Percentiles rank a stretch among this genome's conserved stretches.
Conservation (phyloP, 1,139 yeast genomes). For the Nakaseomyces bracarensis region DNA sequence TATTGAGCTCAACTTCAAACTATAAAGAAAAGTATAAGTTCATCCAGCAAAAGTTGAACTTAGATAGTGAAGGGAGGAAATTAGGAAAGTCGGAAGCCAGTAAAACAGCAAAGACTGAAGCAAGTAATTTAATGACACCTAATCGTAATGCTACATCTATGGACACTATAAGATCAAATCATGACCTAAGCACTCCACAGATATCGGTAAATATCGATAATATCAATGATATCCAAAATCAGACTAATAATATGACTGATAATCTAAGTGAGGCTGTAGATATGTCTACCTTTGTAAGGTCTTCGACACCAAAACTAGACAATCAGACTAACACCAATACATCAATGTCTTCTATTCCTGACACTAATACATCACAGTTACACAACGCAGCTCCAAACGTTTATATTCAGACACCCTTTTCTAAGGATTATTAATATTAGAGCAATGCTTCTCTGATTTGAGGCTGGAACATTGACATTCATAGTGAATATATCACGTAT, state of each 20-base stretch:
- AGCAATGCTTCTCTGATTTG: no score
- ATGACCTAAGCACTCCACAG: conserved; percentile 2
- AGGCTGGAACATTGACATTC: no score
- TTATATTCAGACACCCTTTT: conserved; percentile 13
- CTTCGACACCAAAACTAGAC: conserved; percentile 15
- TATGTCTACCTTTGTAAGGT: conserved; percentile 10
- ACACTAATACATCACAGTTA: conserved; percentile 15
- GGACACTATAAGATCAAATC: conserved; percentile 6
- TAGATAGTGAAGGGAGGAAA: conserved; percentile 14
- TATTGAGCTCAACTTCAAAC: conserved; percentile 36
- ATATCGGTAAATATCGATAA: conserved; percentile 6
- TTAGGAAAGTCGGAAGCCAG: conserved; percentile 6
- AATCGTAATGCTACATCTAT: conserved; percentile 6
- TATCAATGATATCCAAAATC: conserved; percentile 4
- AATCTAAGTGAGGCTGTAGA: conserved; percentile 8
- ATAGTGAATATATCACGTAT: neutral
- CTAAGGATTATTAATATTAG: conserved; percentile 1
- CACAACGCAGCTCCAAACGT: conserved; percentile 13
- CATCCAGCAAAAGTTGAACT: conserved; percentile 17
- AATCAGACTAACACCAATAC: conserved; percentile 18
- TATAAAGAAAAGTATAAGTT: conserved; percentile 23
- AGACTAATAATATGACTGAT: neutral
- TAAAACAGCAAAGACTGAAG: conserved; percentile 2
- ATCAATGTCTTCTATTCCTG: conserved; percentile 18
- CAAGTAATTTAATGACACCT: conserved; percentile 8